A percentile compares a stretch with the other conserved stretches of the same genome.
Conservation (phyloP, 306 rosid genomes). For the Pterocarpus santalinus region DNA sequence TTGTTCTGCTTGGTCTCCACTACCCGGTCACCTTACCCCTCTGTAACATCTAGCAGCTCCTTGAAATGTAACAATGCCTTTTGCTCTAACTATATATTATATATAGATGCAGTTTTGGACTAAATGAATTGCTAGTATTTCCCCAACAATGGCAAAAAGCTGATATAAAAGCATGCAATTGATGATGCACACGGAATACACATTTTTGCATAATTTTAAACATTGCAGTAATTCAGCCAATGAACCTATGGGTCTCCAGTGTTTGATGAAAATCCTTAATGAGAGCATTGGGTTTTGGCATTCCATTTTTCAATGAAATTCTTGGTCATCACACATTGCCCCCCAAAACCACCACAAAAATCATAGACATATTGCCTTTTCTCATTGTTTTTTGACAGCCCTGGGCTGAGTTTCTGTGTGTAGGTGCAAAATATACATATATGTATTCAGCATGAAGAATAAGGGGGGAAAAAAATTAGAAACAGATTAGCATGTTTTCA, state of each 20-base stretch:
- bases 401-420: slow-evolving; percentile 14
- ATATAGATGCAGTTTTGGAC: not conserved
- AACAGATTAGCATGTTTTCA: not conserved
- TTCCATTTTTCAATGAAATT: not conserved
- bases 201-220: not conserved
- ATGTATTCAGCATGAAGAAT: not conserved
- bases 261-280: slow-evolving; percentile 50
- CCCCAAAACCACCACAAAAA: not conserved
- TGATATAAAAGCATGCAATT: slow-evolving; percentile 16
- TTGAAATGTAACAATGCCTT: not conserved
- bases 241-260: not conserved
- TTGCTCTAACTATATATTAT: not conserved
- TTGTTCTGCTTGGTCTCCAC: not conserved
- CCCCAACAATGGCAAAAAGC: not conserved
- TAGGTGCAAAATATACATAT: slow-evolving; percentile 7
- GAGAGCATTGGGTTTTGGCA: not conserved
- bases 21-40: not conserved
- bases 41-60: not conserved
- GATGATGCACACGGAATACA: not conserved
- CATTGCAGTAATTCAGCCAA: not conserved
- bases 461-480: not conserved
- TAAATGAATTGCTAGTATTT: not conserved
- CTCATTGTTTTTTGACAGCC: slow-evolving; percentile 5
- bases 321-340: slow-evolving; percentile 5
- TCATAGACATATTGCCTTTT: slow-evolving; percentile 16